Conservation (phyloP, 106 monocot genomes). For the Acorus gramineus region DNA sequence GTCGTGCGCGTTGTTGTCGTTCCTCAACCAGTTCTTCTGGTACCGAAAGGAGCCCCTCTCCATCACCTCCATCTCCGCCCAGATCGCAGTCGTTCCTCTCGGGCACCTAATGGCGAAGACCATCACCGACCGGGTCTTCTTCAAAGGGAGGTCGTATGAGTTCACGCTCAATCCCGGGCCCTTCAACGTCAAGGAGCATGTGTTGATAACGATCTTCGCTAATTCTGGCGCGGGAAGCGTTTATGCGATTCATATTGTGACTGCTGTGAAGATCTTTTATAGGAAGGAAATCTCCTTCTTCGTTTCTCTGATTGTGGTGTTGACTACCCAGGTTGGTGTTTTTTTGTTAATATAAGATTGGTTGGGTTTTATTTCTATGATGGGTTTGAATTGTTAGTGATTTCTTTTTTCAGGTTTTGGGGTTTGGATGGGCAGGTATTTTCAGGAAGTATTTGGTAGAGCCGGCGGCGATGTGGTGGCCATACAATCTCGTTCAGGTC, state of each 20-base stretch:
- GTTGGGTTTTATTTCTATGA: not conserved
- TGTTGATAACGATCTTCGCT: slow-evolving; percentile 75
- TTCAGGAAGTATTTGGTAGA: slow-evolving; percentile 79
- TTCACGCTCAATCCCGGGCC: slow-evolving; percentile 70
- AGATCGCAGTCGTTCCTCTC: slow-evolving; percentile 53
- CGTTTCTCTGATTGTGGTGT: slow-evolving; percentile 30
- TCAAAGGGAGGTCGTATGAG: slow-evolving; percentile 34
- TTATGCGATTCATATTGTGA: slow-evolving; percentile 48
- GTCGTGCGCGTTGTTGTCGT: slow-evolving; percentile 40
- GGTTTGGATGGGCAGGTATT: slow-evolving; percentile 89
- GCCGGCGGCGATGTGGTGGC: slow-evolving; percentile 98
- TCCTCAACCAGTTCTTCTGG: slow-evolving; percentile 66
- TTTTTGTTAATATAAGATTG: not conserved
- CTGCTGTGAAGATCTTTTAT: slow-evolving; percentile 58
- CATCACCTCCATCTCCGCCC: slow-evolving; percentile 52
- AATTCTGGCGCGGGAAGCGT: slow-evolving; percentile 58
- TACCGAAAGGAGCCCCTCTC: slow-evolving; percentile 50
- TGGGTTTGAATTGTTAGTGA: not conserved
- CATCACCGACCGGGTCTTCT: slow-evolving; percentile 22
- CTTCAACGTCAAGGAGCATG: slow-evolving; percentile 70
- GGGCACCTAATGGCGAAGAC: slow-evolving; percentile 44
- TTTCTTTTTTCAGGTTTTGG: slow-evolving; percentile 39
- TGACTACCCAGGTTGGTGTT: slow-evolving; percentile 32
- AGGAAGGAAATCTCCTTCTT: slow-evolving; percentile 44
- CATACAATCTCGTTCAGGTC: slow-evolving; percentile 77